Percentiles rank a stretch among this genome's conserved stretches.
These are phyloP conservation scores for Amyloporia xantha DNA, from an alignment of 768 basidiomycete genomes.

Conservation along the genomic window DNA sequence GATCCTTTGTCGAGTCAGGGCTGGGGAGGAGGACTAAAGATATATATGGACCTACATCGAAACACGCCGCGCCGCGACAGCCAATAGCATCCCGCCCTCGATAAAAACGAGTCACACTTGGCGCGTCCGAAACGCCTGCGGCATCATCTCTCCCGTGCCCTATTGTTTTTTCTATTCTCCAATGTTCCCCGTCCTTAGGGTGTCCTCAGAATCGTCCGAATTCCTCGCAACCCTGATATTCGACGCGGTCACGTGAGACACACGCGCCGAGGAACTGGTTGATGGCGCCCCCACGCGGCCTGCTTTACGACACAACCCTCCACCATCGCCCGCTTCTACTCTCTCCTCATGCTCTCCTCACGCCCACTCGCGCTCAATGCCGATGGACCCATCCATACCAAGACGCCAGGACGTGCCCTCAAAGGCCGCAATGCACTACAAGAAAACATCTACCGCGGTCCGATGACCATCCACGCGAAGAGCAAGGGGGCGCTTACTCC, in stretches of 20 bases:
- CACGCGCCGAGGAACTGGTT: background rate
- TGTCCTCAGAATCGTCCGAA: too few species aligned
- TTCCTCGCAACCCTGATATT: too few species aligned
- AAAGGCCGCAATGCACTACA: constrained; percentile 34
- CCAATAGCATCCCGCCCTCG: too few species aligned
- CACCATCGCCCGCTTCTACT: background rate
- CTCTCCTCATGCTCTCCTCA: constrained; percentile 13
- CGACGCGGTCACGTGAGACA: background rate
- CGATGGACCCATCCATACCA: constrained; percentile 22
- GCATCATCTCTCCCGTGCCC: too few species aligned
- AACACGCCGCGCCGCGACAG: too few species aligned
- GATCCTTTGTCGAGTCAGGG: too few species aligned
- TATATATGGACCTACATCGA: too few species aligned
- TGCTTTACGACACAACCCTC: background rate
- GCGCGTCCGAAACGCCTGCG: too few species aligned
- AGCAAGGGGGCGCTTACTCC: constrained; percentile 32
- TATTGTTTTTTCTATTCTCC: too few species aligned
- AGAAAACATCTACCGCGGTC: constrained; percentile 41
- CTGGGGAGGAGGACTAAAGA: too few species aligned
- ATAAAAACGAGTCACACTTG: too few species aligned
- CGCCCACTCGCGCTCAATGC: constrained; percentile 8
- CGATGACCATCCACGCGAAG: constrained; percentile 39
- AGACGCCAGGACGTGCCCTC: constrained; percentile 51
- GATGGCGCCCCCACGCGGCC: background rate
- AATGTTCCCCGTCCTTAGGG: too few species aligned